Conservation (phyloP, 306 rosid species). For the Quillaja saponaria region DNA sequence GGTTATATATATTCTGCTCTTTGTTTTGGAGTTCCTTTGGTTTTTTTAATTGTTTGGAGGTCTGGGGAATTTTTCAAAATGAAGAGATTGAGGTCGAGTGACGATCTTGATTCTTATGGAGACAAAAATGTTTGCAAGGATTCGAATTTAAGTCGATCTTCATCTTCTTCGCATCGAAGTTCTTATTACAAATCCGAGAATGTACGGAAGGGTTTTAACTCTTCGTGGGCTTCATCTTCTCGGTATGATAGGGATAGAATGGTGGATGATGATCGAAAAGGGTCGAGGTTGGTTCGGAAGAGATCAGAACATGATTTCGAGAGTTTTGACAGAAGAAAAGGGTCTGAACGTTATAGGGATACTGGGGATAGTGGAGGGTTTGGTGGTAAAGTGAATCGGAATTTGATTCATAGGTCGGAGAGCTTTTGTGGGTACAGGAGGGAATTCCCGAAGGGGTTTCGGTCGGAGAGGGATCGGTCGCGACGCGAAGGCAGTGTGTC, state of each 20-base stretch:
- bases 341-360: slow-evolving; percentile 70
- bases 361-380: slow-evolving; percentile 48
- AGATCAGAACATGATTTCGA: slow-evolving; percentile 84
- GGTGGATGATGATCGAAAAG: slow-evolving; percentile 77
- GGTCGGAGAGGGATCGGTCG: slow-evolving; percentile 91
- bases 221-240: slow-evolving; percentile 49
- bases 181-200: slow-evolving; percentile 64
- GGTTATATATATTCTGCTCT: neutral
- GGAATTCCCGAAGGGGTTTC: slow-evolving; percentile 89
- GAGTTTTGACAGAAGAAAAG: slow-evolving; percentile 77
- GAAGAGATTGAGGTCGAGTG: slow-evolving; percentile 94
- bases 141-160: slow-evolving; percentile 60
- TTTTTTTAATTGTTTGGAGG: slow-evolving; percentile 10
- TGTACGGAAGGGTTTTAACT: slow-evolving; percentile 59
- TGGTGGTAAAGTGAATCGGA: slow-evolving; percentile 56
- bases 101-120: slow-evolving; percentile 73
- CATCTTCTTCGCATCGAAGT: slow-evolving; percentile 65
- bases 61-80: slow-evolving; percentile 25
- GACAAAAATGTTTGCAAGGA: slow-evolving; percentile 50
- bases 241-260: slow-evolving; percentile 71
- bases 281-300: slow-evolving; percentile 66
- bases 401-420: slow-evolving; percentile 76
- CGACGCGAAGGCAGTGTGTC: slow-evolving; percentile 80
- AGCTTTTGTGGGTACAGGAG: slow-evolving; percentile 76
- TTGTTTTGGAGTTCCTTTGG: slow-evolving; percentile 20